Conservation (phyloP, 352 stramenopile genomes). For the Phytopythium helicoides region DNA sequence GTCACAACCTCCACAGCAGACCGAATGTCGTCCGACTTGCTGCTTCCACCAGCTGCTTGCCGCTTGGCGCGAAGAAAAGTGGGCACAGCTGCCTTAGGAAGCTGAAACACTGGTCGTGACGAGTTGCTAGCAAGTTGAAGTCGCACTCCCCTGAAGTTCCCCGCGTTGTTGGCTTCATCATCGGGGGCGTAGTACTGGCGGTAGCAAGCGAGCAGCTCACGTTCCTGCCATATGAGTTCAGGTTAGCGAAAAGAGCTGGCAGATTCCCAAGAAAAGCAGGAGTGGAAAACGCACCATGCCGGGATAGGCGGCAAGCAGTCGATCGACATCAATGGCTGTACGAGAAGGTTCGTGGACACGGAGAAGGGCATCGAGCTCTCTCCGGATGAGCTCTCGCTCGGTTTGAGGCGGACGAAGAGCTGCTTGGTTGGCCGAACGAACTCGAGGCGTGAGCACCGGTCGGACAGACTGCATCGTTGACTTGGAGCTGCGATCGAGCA, state of each 20-base stretch:
- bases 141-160: constrained; percentile 12
- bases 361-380: constrained; percentile 42
- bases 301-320: constrained; percentile 45
- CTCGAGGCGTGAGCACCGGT: neutral
- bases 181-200: constrained; percentile 54
- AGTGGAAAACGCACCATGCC: constrained; percentile 37
- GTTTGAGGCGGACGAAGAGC: neutral
- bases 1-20: constrained; percentile 19
- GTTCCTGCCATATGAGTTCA: constrained; percentile 28
- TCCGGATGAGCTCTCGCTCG: constrained; percentile 7
- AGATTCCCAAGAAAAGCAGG: neutral
- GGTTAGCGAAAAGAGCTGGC: too few species aligned
- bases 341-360: constrained; percentile 43
- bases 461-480: neutral
- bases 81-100: constrained; percentile 52
- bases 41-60: constrained; percentile 24
- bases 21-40: constrained; percentile 54
- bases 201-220: constrained; percentile 64
- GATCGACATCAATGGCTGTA: constrained; percentile 21
- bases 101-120: constrained; percentile 17
- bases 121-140: constrained; percentile 1
- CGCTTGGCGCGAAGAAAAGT: constrained; percentile 54
- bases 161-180: constrained; percentile 11
- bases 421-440: neutral
- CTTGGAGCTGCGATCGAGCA: neutral